Percentiles rank a stretch among this genome's conserved stretches.
Evolutionary conservation across 805 yeast genomes (phyloP).

Genomic region (Cyberlindnera xishuangbannaensis): DNA sequence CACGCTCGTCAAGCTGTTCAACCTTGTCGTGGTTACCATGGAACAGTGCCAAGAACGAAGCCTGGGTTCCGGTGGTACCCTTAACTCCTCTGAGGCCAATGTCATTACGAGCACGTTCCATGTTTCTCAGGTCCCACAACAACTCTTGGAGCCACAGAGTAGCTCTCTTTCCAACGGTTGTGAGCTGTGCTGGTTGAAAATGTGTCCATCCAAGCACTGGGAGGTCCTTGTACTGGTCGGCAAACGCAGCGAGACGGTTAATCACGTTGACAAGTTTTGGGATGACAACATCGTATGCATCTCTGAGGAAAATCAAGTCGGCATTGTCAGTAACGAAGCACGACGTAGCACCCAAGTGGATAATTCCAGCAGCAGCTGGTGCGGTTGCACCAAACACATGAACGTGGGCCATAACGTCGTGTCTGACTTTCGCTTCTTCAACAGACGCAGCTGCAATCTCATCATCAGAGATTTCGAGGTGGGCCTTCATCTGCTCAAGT

Average conservation of each 20-base stretch:
- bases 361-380: conserved; percentile 96
- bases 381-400: conserved; percentile 90
- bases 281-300: conserved; percentile 88
- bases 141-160: conserved; percentile 97
- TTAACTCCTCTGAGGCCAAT: conserved; percentile 96
- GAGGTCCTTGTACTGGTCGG: conserved; percentile 85
- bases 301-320: conserved; percentile 91
- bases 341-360: conserved; percentile 97
- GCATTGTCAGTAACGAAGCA: conserved; percentile 98
- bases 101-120: conserved; percentile 94
- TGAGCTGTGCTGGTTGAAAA: conserved; percentile 98
- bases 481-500: conserved; percentile 72
- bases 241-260: conserved; percentile 82
- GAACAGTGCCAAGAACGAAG: conserved; percentile 88
- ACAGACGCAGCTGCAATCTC: conserved; percentile 84
- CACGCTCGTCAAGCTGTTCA: conserved; percentile 85
- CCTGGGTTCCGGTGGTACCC: conserved; percentile 99
- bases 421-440: conserved; percentile 97
- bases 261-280: conserved; percentile 96
- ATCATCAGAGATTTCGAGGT: conserved; percentile 83
- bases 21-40: conserved; percentile 97
- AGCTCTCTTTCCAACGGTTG: conserved; percentile 97
- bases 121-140: conserved; percentile 95
- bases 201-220: conserved; percentile 99
- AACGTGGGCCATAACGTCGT: conserved; percentile 99